Evolutionary conservation across 495 filamentous ascomycete genomes (phyloP).

Genomic region (Penicillium paradoxum): DNA sequence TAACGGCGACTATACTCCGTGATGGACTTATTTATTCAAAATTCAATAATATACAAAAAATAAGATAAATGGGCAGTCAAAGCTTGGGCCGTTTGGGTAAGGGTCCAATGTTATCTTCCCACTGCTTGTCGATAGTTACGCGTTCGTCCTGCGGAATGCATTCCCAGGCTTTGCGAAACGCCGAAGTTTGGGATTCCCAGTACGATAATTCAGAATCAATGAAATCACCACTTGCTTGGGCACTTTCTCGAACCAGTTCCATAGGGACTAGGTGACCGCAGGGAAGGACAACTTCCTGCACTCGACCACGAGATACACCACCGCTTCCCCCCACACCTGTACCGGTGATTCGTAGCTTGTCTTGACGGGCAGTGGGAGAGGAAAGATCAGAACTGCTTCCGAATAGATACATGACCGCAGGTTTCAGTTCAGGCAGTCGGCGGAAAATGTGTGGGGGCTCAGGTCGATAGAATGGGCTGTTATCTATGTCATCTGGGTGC

Average conservation of each 20-base stretch:
- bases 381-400: slow-evolving; percentile 54
- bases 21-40: too few relatives aligned
- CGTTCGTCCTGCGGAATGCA: not conserved
- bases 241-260: not conserved
- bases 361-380: slow-evolving; percentile 34
- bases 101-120: not conserved
- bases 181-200: too few relatives aligned
- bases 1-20: too few relatives aligned
- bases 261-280: slow-evolving; percentile 8
- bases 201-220: not conserved
- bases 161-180: not conserved
- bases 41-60: too few relatives aligned
- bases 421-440: slow-evolving; percentile 56
- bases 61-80: too few relatives aligned
- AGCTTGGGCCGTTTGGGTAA: not conserved
- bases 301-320: slow-evolving; percentile 51
- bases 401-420: slow-evolving; percentile 67
- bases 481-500: slow-evolving; percentile 25
- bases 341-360: slow-evolving; percentile 60
- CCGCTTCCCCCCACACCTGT: slow-evolving; percentile 58
- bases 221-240: not conserved
- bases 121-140: not conserved
- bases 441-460: slow-evolving; percentile 54
- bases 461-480: slow-evolving; percentile 59
- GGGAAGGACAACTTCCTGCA: slow-evolving; percentile 21